Evolutionary conservation across 2,329 filamentous ascomycete species (phyloP).

Genomic region (Colletotrichum trifolii): DNA sequence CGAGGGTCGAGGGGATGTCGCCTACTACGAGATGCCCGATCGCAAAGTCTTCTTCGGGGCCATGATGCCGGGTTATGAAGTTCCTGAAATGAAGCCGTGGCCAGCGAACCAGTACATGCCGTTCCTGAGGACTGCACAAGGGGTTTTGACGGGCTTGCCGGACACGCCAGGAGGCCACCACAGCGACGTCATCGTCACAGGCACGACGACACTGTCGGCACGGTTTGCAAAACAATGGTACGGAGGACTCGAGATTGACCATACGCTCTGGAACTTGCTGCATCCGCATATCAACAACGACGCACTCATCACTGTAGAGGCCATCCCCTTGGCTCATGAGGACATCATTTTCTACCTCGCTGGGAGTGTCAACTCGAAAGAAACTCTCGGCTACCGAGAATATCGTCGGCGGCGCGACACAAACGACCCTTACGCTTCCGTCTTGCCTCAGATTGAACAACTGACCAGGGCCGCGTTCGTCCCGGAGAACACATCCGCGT

Average conservation of each 20-base stretch:
- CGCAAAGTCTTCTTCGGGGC: not conserved
- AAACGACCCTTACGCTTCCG: slow-evolving; percentile 18
- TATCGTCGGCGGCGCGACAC: slow-evolving; percentile 6
- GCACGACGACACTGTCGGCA: not conserved
- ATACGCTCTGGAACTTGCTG: slow-evolving; percentile 12
- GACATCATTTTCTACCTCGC: slow-evolving; percentile 29
- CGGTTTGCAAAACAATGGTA: slow-evolving; percentile 13
- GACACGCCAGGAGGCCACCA: slow-evolving; percentile 1
- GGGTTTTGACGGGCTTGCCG: slow-evolving; percentile 41
- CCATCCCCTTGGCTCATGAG: not conserved
- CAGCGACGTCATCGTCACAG: slow-evolving; percentile 15
- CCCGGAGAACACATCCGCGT: not conserved
- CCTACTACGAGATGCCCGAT: slow-evolving; percentile 27
- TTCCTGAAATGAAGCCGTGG: slow-evolving; percentile 30
- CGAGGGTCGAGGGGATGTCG: slow-evolving; percentile 8
- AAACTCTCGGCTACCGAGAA: not conserved
- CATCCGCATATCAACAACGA: slow-evolving; percentile 4
- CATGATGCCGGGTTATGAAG: not conserved
- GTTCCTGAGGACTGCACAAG: slow-evolving; percentile 40
- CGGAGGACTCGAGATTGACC: slow-evolving; percentile 29
- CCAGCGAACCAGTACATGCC: slow-evolving; percentile 43
- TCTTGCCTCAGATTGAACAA: slow-evolving; percentile 7
- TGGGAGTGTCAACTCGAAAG: not conserved
- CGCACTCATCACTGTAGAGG: slow-evolving; percentile 2
- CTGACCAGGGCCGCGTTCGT: not conserved